Base-by-base conservation (phyloP, 768 basidiomycete species). In the Kwoniella pini region DNA sequence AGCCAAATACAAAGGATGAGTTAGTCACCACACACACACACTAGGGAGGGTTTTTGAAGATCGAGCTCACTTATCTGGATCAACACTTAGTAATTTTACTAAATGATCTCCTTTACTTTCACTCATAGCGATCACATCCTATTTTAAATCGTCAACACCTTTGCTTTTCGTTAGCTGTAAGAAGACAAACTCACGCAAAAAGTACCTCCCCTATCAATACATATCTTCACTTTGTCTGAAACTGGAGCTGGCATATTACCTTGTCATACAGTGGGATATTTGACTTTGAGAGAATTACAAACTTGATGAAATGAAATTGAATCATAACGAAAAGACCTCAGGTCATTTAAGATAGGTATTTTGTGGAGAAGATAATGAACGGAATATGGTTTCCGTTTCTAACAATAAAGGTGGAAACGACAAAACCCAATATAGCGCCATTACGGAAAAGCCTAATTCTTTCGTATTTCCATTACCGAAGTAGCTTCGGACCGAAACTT, bases 151-250 rank as follows among this genome's bases (percentile, higher is more conserved):
- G 38, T 4, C 89, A 89, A 64, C 88, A 88, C 63, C 40, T 40
- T 17, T n/a, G 3, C 43, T 6, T 6, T 43, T n/a, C 6, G 31
- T 56, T 22, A 50, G 15, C 43, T 26, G 24, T 45, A 30, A 46
- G 82, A 84, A 89, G 89, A 77, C 90, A 86, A 31, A 92, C 85
- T 75, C 94, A 65, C 92, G 71, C 90, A 91, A 79, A 95, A 95
- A 0, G 93, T 96, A 2, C 92, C 92, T 36, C 91, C 91, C 48
- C 65, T 24, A 42, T 67, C 65, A 30, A 67, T 67, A 49, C 61
- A 62, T 51, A 67, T 63, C 50, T 60, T 58, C n/a, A 67, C 65
- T 46, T 67, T 67, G 17, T 67, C 65, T 40, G 46, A 55, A 17
- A 67, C 55, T 40, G 65, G 50, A 15, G 62, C 46, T 22, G 65